Percentiles rank a stretch among this genome's conserved stretches.
phyloP scores from a whole-genome alignment of 202 grass and related monocot species.

The Digitaria exilis region DNA sequence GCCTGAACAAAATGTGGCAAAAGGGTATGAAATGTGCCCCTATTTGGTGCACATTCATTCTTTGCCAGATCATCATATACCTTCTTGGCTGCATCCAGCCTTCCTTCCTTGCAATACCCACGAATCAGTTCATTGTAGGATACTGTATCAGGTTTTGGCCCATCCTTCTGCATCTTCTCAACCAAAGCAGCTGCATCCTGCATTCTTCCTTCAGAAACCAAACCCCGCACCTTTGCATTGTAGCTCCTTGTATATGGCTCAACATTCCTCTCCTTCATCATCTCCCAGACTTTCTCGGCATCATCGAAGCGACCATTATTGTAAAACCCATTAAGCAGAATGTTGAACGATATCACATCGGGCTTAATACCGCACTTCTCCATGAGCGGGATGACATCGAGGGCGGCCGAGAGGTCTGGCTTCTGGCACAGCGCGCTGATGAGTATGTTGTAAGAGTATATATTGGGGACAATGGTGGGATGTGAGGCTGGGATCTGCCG shows the following conservation, averaged over 20 bases:
- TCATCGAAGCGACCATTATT: slow-evolving; percentile 33
- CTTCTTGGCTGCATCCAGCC: slow-evolving; percentile 59
- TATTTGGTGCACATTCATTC: slow-evolving; percentile 52
- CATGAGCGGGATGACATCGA: slow-evolving; percentile 52
- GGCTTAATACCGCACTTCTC: slow-evolving; percentile 46
- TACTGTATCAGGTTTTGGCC: slow-evolving; percentile 53
- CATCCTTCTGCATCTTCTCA: slow-evolving; percentile 52
- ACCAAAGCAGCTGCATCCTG: slow-evolving; percentile 48
- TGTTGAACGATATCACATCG: slow-evolving; percentile 51
- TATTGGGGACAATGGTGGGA: slow-evolving; percentile 36
- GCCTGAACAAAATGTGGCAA: slow-evolving; percentile 43
- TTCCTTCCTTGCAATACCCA: slow-evolving; percentile 51
- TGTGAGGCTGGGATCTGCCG: slow-evolving; percentile 45
- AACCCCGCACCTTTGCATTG: slow-evolving; percentile 61
- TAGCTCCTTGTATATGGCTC: slow-evolving; percentile 45
- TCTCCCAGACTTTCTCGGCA: slow-evolving; percentile 45
- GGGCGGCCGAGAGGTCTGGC: slow-evolving; percentile 48
- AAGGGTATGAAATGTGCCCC: slow-evolving; percentile 53
- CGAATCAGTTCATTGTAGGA: slow-evolving; percentile 69
- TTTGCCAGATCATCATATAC: slow-evolving; percentile 52
- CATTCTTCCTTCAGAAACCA: slow-evolving; percentile 42
- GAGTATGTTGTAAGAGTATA: slow-evolving; percentile 68
- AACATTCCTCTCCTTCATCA: slow-evolving; percentile 66
- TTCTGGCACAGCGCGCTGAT: slow-evolving; percentile 48
- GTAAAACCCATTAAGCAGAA: slow-evolving; percentile 61